Percentiles rank a stretch among this genome's conserved stretches.
These are phyloP conservation scores for Pythium angustatum DNA, from an alignment of 352 stramenopile genomes.

Conservation along the genomic window DNA sequence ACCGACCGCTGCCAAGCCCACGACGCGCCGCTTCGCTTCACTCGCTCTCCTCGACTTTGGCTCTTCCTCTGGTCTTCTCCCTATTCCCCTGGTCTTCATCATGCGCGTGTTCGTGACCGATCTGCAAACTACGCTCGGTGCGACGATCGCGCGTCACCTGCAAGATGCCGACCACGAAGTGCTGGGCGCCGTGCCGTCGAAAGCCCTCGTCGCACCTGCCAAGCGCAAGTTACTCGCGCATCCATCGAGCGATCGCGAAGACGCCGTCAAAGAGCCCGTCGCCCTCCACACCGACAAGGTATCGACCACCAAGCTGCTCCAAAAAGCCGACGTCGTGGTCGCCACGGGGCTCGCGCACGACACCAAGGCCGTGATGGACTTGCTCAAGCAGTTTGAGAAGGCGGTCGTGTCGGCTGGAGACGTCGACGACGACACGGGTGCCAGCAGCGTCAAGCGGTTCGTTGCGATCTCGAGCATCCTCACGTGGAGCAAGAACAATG, in stretches of 20 bases:
- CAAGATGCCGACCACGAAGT: constrained; percentile 72
- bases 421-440: constrained; percentile 33
- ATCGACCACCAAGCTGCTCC: constrained; percentile 54
- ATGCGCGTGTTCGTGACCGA: constrained; percentile 83
- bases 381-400: constrained; percentile 70
- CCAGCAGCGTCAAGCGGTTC: constrained; percentile 57
- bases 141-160: constrained; percentile 52
- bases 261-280: constrained; percentile 55
- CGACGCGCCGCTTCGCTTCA: too few species aligned
- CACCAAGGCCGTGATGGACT: constrained; percentile 58
- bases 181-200: constrained; percentile 50
- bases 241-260: constrained; percentile 47
- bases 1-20: constrained; percentile 5
- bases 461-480: constrained; percentile 76
- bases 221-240: constrained; percentile 66
- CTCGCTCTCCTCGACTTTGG: too few species aligned
- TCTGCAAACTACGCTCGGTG: constrained; percentile 57
- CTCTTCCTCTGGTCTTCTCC: constrained; percentile 1
- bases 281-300: constrained; percentile 46
- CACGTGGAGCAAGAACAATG: constrained; percentile 75
- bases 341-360: constrained; percentile 52
- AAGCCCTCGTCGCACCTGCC: constrained; percentile 40
- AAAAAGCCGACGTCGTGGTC: constrained; percentile 55
- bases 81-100: constrained; percentile 24
- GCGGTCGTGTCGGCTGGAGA: constrained; percentile 30